phyloP scores from a whole-genome alignment of 2,329 filamentous ascomycete genomes.

The Pestalotiopsis sp. region DNA sequence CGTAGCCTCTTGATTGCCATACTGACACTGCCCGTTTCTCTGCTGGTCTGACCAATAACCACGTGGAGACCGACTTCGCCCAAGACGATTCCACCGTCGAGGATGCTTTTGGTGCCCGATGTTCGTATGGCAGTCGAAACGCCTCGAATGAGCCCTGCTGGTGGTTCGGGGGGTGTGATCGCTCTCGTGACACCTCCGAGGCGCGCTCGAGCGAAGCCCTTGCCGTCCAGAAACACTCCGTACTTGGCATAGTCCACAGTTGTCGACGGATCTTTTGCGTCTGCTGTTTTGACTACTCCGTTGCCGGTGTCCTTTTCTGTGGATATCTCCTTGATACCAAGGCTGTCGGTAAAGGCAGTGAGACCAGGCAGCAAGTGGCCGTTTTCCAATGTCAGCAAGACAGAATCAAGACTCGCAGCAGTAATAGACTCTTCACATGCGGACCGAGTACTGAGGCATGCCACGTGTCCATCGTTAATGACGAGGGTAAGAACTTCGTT shows the following conservation, averaged over 20 bases:
- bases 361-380: slow-evolving; percentile 51
- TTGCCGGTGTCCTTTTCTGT: slow-evolving; percentile 46
- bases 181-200: slow-evolving; percentile 46
- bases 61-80: slow-evolving; percentile 46
- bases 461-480: slow-evolving; percentile 39
- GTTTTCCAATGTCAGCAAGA: slow-evolving; percentile 39
- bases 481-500: slow-evolving; percentile 37
- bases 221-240: slow-evolving; percentile 41
- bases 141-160: slow-evolving; percentile 33
- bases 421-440: slow-evolving; percentile 31
- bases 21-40: slow-evolving; percentile 25
- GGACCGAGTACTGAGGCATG: slow-evolving; percentile 36
- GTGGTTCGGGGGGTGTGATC: slow-evolving; percentile 37
- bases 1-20: slow-evolving; percentile 34
- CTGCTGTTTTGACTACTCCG: slow-evolving; percentile 37
- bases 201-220: slow-evolving; percentile 40
- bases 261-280: slow-evolving; percentile 27
- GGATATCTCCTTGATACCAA: slow-evolving; percentile 53
- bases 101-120: slow-evolving; percentile 34
- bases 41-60: slow-evolving; percentile 35
- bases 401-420: slow-evolving; percentile 20
- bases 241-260: slow-evolving; percentile 40
- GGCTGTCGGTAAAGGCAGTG: slow-evolving; percentile 46
- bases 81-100: slow-evolving; percentile 42
- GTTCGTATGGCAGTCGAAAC: slow-evolving; percentile 45